These are phyloP conservation scores for Monilinia laxa DNA, from an alignment of 2,329 filamentous ascomycete species.

Conservation along the genomic window DNA sequence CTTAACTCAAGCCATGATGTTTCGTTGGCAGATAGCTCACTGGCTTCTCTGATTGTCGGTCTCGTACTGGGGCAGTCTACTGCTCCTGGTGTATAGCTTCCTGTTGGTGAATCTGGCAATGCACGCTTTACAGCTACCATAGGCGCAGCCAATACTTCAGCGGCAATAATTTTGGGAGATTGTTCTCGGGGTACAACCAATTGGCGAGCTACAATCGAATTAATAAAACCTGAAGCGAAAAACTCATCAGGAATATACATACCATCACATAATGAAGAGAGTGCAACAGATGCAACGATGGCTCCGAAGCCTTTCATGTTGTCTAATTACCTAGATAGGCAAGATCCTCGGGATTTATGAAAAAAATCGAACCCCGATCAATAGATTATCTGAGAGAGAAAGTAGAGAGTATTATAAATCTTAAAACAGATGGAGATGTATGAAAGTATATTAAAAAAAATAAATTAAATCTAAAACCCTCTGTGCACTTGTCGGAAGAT, in stretches of 20 bases:
- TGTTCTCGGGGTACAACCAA: constrained; percentile 31
- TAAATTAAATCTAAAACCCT: background rate
- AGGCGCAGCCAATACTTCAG: constrained; percentile 32
- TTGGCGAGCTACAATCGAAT: constrained; percentile 40
- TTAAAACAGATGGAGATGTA: background rate
- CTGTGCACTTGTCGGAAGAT: background rate
- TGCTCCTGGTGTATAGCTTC: constrained; percentile 68
- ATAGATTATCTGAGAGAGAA: background rate
- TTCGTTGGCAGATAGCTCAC: constrained; percentile 65
- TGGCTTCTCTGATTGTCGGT: constrained; percentile 66
- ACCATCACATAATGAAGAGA: constrained; percentile 22
- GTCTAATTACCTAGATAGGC: background rate
- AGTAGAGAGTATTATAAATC: background rate
- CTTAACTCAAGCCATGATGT: constrained; percentile 70
- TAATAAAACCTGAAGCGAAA: background rate
- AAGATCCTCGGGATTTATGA: background rate
- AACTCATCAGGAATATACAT: background rate
- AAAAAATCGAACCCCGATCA: background rate
- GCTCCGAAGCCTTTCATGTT: constrained; percentile 20
- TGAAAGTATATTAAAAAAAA: constrained; percentile 1
- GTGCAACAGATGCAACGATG: constrained; percentile 5
- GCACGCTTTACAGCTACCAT: constrained; percentile 34
- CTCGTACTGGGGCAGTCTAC: constrained; percentile 69
- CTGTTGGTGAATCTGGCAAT: constrained; percentile 44
- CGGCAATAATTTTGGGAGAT: constrained; percentile 31